Evolutionary conservation across 2,329 filamentous ascomycete species (phyloP).

Genomic region (Penicillium rolfsii): DNA sequence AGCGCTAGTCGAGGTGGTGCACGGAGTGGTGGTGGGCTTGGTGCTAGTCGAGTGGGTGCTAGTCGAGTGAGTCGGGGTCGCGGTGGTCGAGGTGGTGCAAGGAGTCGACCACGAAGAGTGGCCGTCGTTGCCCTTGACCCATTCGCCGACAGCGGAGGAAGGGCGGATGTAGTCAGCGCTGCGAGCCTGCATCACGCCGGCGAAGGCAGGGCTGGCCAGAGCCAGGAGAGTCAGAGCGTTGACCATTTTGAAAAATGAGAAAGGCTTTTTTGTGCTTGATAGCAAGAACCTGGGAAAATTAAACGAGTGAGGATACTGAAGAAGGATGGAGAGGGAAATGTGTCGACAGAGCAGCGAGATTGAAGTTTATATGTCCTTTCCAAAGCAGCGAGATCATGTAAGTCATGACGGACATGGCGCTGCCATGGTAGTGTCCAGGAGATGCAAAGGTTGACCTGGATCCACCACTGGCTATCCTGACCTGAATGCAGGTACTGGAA

Average conservation of each 20-base stretch:
- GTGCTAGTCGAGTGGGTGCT: constrained; percentile 8
- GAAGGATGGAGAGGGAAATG: constrained; percentile 9
- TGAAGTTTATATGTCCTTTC: constrained; percentile 34
- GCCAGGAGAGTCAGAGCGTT: constrained; percentile 42
- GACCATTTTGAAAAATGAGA: constrained; percentile 39
- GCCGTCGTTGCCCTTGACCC: constrained; percentile 3
- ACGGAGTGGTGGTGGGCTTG: constrained; percentile 13
- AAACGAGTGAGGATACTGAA: constrained; percentile 28
- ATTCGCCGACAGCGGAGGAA: constrained; percentile 7
- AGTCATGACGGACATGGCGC: constrained; percentile 25
- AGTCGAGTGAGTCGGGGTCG: not conserved
- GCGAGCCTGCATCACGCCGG: constrained; percentile 37
- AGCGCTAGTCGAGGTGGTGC: constrained; percentile 9
- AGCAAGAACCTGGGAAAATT: constrained; percentile 22
- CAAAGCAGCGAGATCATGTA: not conserved
- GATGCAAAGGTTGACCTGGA: constrained; percentile 27
- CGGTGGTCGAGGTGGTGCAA: constrained; percentile 14
- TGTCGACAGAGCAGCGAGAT: constrained; percentile 18
- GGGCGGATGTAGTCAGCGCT: constrained; percentile 21
- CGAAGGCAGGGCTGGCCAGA: constrained; percentile 41
- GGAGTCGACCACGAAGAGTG: constrained; percentile 16
- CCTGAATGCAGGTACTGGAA: constrained; percentile 24
- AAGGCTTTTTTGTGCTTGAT: constrained; percentile 15
- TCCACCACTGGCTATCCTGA: constrained; percentile 23
- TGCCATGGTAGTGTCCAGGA: constrained; percentile 36